phyloP scores from a whole-genome alignment of 1,284 basidiomycete species.

The Pseudozyma sp. region DNA sequence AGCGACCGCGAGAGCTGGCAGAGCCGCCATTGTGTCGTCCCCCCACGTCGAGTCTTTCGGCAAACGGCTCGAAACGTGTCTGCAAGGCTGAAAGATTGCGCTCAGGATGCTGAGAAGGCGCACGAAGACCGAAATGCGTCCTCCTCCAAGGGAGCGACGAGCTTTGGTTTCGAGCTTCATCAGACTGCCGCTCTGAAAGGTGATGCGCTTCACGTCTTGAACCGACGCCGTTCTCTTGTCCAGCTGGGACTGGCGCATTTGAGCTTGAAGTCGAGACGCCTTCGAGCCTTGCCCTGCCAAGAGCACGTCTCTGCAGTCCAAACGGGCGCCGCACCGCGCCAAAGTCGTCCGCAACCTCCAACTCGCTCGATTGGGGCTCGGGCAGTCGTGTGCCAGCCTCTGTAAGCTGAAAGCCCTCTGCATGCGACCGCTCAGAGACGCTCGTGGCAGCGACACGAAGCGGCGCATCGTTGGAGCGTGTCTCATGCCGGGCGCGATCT shows the following conservation, averaged over 20 bases:
- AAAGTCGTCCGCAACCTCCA: conserved; percentile 7
- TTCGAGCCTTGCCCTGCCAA: conserved; percentile 3
- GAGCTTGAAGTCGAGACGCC: not conserved
- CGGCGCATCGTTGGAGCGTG: too few species aligned
- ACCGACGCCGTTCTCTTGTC: not conserved
- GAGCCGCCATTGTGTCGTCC: not conserved
- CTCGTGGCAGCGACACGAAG: not conserved
- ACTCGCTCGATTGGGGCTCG: not conserved
- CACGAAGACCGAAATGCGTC: conserved; percentile 21
- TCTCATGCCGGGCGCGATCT: too few species aligned
- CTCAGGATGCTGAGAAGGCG: conserved; percentile 9
- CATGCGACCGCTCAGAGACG: not conserved
- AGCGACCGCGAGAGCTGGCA: not conserved
- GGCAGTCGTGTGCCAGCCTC: not conserved
- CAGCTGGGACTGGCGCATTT: not conserved
- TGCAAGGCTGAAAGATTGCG: conserved; percentile 4
- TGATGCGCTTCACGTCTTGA: not conserved
- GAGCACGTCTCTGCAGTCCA: conserved; percentile 3
- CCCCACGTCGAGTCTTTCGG: not conserved
- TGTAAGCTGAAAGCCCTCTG: too few species aligned
- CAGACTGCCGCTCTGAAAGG: not conserved
- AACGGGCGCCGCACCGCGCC: conserved; percentile 12
- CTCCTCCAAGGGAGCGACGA: conserved; percentile 13
- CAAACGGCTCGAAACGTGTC: conserved; percentile 24
- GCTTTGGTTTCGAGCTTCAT: not conserved